Conservation (phyloP, 768 basidiomycete genomes). For the Neoboletus brunneissimus region DNA sequence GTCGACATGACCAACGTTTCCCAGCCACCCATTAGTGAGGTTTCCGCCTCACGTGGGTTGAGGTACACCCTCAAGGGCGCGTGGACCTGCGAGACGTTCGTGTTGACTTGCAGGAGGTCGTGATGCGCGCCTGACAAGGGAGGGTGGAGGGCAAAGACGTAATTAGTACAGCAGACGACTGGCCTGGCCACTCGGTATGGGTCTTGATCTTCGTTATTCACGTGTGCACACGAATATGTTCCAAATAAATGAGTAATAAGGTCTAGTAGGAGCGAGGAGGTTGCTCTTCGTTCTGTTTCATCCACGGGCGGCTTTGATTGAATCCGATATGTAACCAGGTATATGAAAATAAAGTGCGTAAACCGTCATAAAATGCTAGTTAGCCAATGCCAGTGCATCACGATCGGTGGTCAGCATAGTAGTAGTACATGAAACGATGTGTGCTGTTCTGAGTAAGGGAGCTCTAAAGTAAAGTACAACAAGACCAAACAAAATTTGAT, state of each 20-base stretch:
- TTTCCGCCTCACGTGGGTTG: background rate
- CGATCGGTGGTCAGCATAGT: background rate
- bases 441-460: too few relatives aligned
- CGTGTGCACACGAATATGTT: background rate
- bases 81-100: slow-evolving; percentile 20
- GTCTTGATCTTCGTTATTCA: background rate
- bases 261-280: too few relatives aligned
- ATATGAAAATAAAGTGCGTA: background rate
- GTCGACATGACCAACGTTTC: slow-evolving; percentile 17
- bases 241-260: background rate
- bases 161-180: background rate
- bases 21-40: slow-evolving; percentile 6
- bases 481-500: background rate
- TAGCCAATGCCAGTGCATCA: background rate
- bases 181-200: background rate
- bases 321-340: background rate
- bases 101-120: slow-evolving; percentile 14
- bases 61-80: slow-evolving; percentile 1
- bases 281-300: background rate
- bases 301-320: background rate
- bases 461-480: background rate
- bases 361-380: too few relatives aligned
- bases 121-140: background rate
- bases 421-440: too few relatives aligned
- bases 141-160: background rate